phyloP scores from a whole-genome alignment of 164 flowering plant genomes.

The Macadamia tetraphylla region DNA sequence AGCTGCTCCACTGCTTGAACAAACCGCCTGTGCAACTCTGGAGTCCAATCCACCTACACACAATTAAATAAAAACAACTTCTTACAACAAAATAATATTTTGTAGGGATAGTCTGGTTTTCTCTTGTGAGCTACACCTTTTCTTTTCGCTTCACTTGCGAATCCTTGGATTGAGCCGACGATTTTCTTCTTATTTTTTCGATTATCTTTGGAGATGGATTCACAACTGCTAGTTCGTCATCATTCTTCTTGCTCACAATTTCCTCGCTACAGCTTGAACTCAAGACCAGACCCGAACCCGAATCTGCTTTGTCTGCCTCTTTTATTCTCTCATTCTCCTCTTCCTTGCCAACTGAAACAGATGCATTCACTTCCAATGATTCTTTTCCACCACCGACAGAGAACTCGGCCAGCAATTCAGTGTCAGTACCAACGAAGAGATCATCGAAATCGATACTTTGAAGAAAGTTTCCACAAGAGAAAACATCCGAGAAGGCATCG shows the following conservation, averaged over 20 bases:
- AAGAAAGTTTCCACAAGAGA: conserved; percentile 42
- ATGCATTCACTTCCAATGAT: conserved; percentile 29
- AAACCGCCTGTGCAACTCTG: conserved; percentile 84
- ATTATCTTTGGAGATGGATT: conserved; percentile 13
- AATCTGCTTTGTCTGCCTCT: conserved; percentile 31
- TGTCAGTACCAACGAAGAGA: conserved; percentile 52
- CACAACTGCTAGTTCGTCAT: conserved; percentile 14
- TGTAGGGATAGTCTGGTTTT: not conserved
- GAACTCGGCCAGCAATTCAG: conserved; percentile 67
- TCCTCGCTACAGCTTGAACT: conserved; percentile 33
- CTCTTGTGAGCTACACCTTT: conserved; percentile 26
- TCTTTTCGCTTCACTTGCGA: conserved; percentile 59
- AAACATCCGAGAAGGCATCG: conserved; percentile 37
- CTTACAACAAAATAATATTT: not conserved
- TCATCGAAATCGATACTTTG: conserved; percentile 81
- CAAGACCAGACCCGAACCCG: conserved; percentile 18
- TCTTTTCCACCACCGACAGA: conserved; percentile 54
- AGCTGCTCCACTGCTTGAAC: conserved; percentile 99
- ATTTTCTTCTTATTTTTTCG: conserved; percentile 30
- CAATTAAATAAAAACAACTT: conserved; percentile 24
- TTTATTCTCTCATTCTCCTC: conserved; percentile 16
- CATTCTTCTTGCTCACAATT: conserved; percentile 37
- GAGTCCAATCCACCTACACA: conserved; percentile 98
- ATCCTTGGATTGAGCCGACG: conserved; percentile 26
- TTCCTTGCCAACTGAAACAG: conserved; percentile 8